Base-by-base conservation (phyloP, 352 stramenopile genomes). In the Phytophthora constricta region DNA sequence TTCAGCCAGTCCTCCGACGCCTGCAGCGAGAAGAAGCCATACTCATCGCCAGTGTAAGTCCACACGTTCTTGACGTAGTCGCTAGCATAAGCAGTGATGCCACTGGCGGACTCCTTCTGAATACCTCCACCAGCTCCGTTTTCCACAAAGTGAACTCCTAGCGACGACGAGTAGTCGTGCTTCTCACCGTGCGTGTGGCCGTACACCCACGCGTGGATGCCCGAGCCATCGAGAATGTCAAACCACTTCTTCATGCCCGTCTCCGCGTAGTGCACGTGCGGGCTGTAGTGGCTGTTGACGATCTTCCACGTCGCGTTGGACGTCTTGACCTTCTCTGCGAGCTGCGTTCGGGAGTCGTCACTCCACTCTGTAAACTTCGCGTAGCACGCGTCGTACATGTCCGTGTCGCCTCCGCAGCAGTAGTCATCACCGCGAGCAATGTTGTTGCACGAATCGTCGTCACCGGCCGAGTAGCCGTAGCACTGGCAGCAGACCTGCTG, bases 111-210 rank as follows among this genome's bases (percentile, higher is more conserved):
- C 39, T 87, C 76, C 48, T 79, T 89, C 68, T 89, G 76, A 49
- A 91, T 91, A 43, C 83, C 83, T 13, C 83, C 83, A 49, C 83
- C 84, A 37, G 81, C 84, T 39, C 81, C 84, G 42, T 92, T 92
- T 57, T 91, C 84, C 28, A 92, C 69, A 43, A 92, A 92, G 59
- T 92, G 84, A 5, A 83, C 79, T 10, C 68, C 68, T 20, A 85
- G 65, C 3, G 65, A 59, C 53, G 67, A 72, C 42, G 64, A 64
- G 65, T 82, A 77, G 65, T 86, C 74, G 71, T 85, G 77, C 63
- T 85, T 85, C 58, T 85, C 74, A 27, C 74, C 77, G 64, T 85
- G 77, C 14, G 77, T 86, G 68, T 86, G 77, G 55, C 74, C 77
- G 53, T 79, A 80, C 3, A 76, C 43, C 58, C 62, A 83, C 7